Evolutionary conservation across 2,329 filamentous ascomycete species (phyloP).

Genomic region (Amphichorda felina): DNA sequence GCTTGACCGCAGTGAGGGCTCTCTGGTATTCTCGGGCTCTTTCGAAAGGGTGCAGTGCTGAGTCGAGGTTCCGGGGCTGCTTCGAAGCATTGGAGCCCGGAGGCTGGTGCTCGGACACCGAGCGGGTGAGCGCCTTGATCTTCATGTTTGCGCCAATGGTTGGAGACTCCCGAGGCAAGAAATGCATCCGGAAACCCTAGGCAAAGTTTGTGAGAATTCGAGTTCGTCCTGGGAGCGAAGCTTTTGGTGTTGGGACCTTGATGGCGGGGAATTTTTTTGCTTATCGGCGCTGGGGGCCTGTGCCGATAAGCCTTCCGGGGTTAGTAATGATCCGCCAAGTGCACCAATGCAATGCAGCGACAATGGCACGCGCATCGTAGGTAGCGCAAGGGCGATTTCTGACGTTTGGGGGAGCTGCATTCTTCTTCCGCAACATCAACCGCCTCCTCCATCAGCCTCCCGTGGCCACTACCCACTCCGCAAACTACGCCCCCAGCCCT

Average conservation of each 20-base stretch:
- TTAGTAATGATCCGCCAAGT: conserved; percentile 1
- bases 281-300: conserved; percentile 1
- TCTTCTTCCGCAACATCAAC: background rate
- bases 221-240: too few relatives aligned
- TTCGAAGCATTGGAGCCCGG: conserved; percentile 55
- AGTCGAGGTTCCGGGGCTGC: conserved; percentile 63
- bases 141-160: conserved; percentile 36
- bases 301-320: conserved; percentile 1
- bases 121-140: conserved; percentile 56
- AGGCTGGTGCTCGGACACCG: conserved; percentile 51
- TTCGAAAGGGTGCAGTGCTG: conserved; percentile 82
- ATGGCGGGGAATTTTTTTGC: conserved; percentile 4
- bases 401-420: background rate
- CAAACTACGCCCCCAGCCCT: too few relatives aligned
- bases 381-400: conserved; percentile 1
- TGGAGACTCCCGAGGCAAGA: too few relatives aligned
- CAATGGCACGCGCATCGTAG: background rate
- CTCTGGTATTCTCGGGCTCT: conserved; percentile 62
- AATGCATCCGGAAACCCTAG: too few relatives aligned
- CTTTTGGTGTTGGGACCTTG: too few relatives aligned
- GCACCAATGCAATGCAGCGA: too few relatives aligned
- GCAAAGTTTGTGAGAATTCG: too few relatives aligned
- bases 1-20: conserved; percentile 66
- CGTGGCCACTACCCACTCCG: too few relatives aligned
- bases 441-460: too few relatives aligned